Conservation (phyloP, 228 moss, liverwort and hornwort genomes). For the Sphagnum magellanicum region DNA sequence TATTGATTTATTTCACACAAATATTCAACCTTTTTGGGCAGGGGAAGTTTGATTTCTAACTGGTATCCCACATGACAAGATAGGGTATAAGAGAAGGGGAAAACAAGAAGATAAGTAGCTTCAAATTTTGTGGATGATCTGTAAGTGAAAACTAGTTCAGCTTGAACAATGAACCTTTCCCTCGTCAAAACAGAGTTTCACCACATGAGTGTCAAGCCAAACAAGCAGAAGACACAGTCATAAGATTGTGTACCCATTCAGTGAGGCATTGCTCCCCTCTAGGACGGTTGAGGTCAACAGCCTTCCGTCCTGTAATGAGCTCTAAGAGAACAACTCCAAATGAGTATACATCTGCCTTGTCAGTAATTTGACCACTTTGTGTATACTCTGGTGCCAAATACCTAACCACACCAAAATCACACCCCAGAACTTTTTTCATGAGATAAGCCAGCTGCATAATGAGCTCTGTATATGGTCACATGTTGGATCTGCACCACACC, state of each 20-base stretch:
- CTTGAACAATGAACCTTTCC: too few species aligned
- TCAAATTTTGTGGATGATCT: too few species aligned
- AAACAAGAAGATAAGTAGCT: too few species aligned
- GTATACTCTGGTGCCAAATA: slow-evolving; percentile 77
- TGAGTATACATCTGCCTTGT: slow-evolving; percentile 66
- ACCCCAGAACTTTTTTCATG: background rate
- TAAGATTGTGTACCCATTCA: slow-evolving; percentile 44
- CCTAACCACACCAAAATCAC: slow-evolving; percentile 11
- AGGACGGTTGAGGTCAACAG: slow-evolving; percentile 43
- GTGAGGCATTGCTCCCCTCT: slow-evolving; percentile 58
- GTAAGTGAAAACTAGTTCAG: too few species aligned
- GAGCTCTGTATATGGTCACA: too few species aligned
- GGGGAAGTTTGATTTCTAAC: too few species aligned
- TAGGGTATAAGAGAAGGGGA: too few species aligned
- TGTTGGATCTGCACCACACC: too few species aligned
- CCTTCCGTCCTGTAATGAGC: slow-evolving; percentile 84
- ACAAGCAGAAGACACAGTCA: background rate
- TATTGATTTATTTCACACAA: too few species aligned
- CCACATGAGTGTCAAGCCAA: background rate
- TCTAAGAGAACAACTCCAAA: slow-evolving; percentile 76
- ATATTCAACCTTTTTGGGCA: too few species aligned
- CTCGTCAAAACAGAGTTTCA: too few species aligned
- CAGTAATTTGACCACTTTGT: slow-evolving; percentile 59
- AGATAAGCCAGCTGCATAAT: background rate
- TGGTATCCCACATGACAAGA: too few species aligned